Evolutionary conservation across 768 basidiomycete species (phyloP).

Genomic region (Tephrocybe sp.): DNA sequence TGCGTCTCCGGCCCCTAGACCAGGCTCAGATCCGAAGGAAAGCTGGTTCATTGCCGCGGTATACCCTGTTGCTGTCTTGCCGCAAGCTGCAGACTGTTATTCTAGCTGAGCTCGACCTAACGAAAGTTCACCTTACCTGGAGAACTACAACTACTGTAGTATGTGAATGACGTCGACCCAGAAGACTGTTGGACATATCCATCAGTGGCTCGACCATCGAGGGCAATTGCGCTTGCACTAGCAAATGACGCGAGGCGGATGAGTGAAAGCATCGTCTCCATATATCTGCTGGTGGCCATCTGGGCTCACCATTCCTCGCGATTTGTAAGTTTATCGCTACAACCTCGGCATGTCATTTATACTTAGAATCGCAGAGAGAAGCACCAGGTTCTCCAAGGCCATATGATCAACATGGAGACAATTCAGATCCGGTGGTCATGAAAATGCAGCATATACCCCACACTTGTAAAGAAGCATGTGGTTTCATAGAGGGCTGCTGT

Average conservation of each 20-base stretch:
- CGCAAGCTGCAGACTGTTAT: constrained; percentile 42
- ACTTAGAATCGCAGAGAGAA: not conserved
- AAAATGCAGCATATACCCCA: too few relatives aligned
- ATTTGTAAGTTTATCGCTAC: constrained; percentile 16
- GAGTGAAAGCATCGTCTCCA: constrained; percentile 17
- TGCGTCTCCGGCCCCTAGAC: constrained; percentile 52
- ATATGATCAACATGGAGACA: constrained; percentile 2
- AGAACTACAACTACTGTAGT: constrained; percentile 46
- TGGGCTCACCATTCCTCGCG: not conserved
- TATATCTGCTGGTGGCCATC: not conserved
- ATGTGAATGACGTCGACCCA: constrained; percentile 55
- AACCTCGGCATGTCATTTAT: constrained; percentile 12
- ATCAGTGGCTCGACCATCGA: constrained; percentile 36
- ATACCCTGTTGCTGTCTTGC: constrained; percentile 43
- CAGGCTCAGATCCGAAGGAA: constrained; percentile 49
- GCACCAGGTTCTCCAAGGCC: not conserved
- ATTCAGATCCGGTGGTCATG: too few relatives aligned
- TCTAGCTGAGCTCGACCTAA: not conserved
- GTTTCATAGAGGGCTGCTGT: too few relatives aligned
- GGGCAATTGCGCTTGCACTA: constrained; percentile 21
- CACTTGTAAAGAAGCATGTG: too few relatives aligned
- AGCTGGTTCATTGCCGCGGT: constrained; percentile 59
- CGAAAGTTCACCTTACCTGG: constrained; percentile 34
- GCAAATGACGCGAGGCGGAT: constrained; percentile 18
- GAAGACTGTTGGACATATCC: constrained; percentile 54